A percentile compares a stretch with the other conserved stretches of the same genome.
Conservation (phyloP, 2,329 filamentous ascomycete species). For the Aspergillus ochraceus region DNA sequence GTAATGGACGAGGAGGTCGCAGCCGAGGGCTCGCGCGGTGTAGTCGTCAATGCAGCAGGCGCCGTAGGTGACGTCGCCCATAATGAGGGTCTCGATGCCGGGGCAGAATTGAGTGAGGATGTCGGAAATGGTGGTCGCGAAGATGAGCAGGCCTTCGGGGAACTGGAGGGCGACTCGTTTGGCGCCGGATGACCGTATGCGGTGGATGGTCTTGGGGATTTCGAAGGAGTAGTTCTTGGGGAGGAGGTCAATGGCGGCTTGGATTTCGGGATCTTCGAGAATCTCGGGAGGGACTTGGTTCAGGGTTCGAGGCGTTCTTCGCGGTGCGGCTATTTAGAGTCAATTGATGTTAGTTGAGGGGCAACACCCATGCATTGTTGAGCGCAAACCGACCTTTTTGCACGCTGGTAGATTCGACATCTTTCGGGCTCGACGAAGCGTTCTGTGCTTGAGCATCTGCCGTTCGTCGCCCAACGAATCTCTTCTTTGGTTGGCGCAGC, state of each 20-base stretch:
- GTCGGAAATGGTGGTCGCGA: slow-evolving; percentile 96
- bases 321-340: slow-evolving; percentile 61
- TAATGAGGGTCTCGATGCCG: slow-evolving; percentile 88
- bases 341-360: slow-evolving; percentile 2
- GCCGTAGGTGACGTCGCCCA: slow-evolving; percentile 98
- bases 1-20: slow-evolving; percentile 93
- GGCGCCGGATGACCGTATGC: slow-evolving; percentile 76
- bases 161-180: slow-evolving; percentile 93
- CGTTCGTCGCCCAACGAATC: slow-evolving; percentile 82
- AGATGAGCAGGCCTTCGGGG: slow-evolving; percentile 90
- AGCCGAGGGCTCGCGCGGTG: slow-evolving; percentile 88
- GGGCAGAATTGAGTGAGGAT: slow-evolving; percentile 94
- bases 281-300: slow-evolving; percentile 91
- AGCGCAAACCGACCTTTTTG: slow-evolving; percentile 36
- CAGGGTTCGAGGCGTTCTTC: slow-evolving; percentile 73
- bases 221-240: slow-evolving; percentile 98
- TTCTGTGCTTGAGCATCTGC: slow-evolving; percentile 58
- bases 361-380: neutral
- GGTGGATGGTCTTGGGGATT: slow-evolving; percentile 96
- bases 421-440: slow-evolving; percentile 58
- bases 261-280: slow-evolving; percentile 78
- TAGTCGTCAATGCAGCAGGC: slow-evolving; percentile 99
- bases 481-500: slow-evolving; percentile 76
- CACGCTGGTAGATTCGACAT: slow-evolving; percentile 60
- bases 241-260: slow-evolving; percentile 80